Conservation (phyloP, 495 filamentous ascomycete genomes). For the Aspergillus wentii region DNA sequence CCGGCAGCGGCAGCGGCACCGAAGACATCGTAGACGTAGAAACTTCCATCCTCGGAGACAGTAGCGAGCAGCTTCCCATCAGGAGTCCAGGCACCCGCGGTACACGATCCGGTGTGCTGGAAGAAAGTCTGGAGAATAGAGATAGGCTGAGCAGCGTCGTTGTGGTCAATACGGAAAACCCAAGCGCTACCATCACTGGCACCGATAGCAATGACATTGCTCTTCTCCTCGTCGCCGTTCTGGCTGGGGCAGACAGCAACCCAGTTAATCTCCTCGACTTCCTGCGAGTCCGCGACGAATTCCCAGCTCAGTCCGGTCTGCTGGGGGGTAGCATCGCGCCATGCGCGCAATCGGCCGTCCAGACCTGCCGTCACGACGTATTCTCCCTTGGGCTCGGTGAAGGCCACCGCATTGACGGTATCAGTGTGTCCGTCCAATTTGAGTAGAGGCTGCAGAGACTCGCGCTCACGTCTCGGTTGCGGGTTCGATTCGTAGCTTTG, state of each 20-base stretch:
- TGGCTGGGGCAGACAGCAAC: constrained; percentile 67
- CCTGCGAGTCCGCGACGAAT: constrained; percentile 66
- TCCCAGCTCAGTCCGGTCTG: constrained; percentile 47
- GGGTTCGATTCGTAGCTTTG: constrained; percentile 67
- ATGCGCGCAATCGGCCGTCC: constrained; percentile 67
- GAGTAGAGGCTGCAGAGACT: constrained; percentile 56
- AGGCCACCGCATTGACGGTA: constrained; percentile 78
- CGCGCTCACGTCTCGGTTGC: constrained; percentile 49
- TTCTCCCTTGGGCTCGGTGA: constrained; percentile 77
- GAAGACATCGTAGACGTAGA: constrained; percentile 93
- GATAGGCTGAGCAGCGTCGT: constrained; percentile 55
- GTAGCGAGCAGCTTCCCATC: constrained; percentile 88
- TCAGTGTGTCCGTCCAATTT: constrained; percentile 85
- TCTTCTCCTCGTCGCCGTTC: constrained; percentile 49
- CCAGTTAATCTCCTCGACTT: constrained; percentile 96
- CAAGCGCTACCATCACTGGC: constrained; percentile 92
- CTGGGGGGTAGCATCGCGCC: constrained; percentile 37
- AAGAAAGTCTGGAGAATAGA: constrained; percentile 87
- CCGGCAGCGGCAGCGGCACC: constrained; percentile 74
- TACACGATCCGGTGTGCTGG: constrained; percentile 79
- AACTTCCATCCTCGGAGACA: constrained; percentile 79
- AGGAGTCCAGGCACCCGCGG: constrained; percentile 85
- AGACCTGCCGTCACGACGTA: constrained; percentile 83
- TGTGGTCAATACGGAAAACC: constrained; percentile 79
- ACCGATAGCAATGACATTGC: constrained; percentile 85